Evolutionary conservation across 179 eudicot genomes (phyloP).

Genomic region (Amaranthus tricolor): DNA sequence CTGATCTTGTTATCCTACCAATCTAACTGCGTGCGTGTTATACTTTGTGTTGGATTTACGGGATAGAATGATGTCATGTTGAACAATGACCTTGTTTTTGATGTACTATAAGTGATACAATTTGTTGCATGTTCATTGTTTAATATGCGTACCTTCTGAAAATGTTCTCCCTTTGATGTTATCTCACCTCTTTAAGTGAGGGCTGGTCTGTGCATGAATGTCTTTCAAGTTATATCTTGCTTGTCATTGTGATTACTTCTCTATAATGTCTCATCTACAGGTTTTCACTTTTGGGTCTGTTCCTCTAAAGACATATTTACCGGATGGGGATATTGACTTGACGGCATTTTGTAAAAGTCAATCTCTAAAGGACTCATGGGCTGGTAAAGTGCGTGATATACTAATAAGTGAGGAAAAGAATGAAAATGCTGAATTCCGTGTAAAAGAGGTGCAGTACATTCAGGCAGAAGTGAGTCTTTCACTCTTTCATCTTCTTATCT

Average conservation of each 20-base stretch:
- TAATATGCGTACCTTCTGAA: background rate
- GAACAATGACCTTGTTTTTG: background rate
- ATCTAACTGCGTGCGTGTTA: background rate
- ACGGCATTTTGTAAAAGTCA: conserved; percentile 65
- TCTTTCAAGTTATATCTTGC: conserved; percentile 1
- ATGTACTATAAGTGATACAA: background rate
- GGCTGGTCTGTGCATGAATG: background rate
- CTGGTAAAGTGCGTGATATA: conserved; percentile 70
- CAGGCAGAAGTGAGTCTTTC: conserved; percentile 76
- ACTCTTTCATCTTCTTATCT: conserved; percentile 4
- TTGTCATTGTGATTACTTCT: background rate
- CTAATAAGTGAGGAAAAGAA: conserved; percentile 76
- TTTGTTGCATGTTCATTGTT: too few species aligned
- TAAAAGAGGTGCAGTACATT: conserved; percentile 93
- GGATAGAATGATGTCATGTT: background rate
- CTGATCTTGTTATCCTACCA: background rate
- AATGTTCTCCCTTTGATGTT: background rate
- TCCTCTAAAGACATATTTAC: conserved; percentile 90
- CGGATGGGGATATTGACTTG: conserved; percentile 97
- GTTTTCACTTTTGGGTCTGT: conserved; percentile 97
- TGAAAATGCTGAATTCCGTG: conserved; percentile 86
- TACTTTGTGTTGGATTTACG: background rate
- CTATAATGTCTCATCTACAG: conserved; percentile 30
- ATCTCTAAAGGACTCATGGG: conserved; percentile 79
- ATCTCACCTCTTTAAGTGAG: background rate